These are phyloP conservation scores for Suillus plorans DNA, from an alignment of 768 basidiomycete genomes.

Conservation along the genomic window DNA sequence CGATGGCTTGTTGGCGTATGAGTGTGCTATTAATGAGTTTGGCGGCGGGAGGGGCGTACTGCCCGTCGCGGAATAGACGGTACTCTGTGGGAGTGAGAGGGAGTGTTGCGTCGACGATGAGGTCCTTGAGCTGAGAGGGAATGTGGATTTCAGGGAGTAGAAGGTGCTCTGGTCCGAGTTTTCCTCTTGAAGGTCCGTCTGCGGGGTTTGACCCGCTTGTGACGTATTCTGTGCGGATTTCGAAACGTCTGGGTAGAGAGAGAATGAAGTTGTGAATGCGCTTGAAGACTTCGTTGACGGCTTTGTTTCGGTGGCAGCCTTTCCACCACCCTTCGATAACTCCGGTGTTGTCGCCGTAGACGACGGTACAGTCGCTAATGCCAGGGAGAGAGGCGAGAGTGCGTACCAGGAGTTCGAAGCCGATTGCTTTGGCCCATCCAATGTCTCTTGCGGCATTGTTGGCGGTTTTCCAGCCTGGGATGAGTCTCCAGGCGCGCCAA, in stretches of 20 bases:
- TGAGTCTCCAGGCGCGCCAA: too few relatives aligned
- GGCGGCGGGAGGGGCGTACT: background rate
- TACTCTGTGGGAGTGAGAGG: constrained; percentile 2
- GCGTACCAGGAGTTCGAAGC: too few relatives aligned
- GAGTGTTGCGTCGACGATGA: constrained; percentile 1
- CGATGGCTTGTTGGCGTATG: background rate
- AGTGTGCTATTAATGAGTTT: background rate
- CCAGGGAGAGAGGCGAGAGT: too few relatives aligned
- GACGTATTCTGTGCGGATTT: background rate
- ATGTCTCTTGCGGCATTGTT: too few relatives aligned
- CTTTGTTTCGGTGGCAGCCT: too few relatives aligned
- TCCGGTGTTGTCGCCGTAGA: too few relatives aligned
- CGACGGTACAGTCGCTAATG: too few relatives aligned
- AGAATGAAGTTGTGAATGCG: constrained; percentile 2
- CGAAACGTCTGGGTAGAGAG: background rate
- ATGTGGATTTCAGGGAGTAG: constrained; percentile 14
- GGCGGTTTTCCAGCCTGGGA: too few relatives aligned
- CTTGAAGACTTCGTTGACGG: too few relatives aligned
- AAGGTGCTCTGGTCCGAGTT: background rate
- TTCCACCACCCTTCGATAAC: too few relatives aligned
- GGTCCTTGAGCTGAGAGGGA: background rate
- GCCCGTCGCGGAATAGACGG: background rate
- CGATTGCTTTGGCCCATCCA: too few relatives aligned
- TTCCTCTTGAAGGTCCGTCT: constrained; percentile 6
- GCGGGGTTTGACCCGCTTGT: background rate